Evolutionary conservation across 1,284 basidiomycete genomes (phyloP).

Genomic region (Peniophora sp.): DNA sequence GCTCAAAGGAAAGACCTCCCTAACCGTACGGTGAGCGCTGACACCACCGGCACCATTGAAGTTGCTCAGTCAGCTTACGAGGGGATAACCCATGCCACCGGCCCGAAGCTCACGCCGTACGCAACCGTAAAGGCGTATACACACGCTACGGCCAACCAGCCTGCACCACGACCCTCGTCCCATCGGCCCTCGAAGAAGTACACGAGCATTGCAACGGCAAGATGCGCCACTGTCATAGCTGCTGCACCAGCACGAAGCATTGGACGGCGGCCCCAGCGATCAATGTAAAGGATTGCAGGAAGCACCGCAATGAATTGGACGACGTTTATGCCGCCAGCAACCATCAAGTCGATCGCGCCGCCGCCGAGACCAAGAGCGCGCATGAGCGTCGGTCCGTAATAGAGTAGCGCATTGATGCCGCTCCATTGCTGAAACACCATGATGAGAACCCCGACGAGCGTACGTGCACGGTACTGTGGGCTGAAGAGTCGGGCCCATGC

Average conservation of each 20-base stretch:
- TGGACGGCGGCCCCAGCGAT: slow-evolving; percentile 66
- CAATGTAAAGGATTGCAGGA: slow-evolving; percentile 66
- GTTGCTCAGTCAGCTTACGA: too few relatives aligned
- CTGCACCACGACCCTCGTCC: slow-evolving; percentile 45
- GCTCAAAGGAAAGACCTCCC: slow-evolving; percentile 82
- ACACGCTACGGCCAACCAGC: slow-evolving; percentile 62
- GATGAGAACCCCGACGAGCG: slow-evolving; percentile 59
- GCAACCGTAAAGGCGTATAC: slow-evolving; percentile 76
- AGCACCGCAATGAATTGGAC: slow-evolving; percentile 70
- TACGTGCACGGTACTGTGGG: slow-evolving; percentile 45
- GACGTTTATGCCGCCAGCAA: slow-evolving; percentile 74
- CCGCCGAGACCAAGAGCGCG: slow-evolving; percentile 51
- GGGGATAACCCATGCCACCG: slow-evolving; percentile 79
- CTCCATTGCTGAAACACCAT: slow-evolving; percentile 85
- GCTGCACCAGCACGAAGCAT: slow-evolving; percentile 61
- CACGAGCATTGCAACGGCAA: slow-evolving; percentile 63
- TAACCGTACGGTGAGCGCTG: slow-evolving; percentile 12
- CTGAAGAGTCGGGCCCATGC: slow-evolving; percentile 52
- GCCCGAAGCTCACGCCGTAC: slow-evolving; percentile 80
- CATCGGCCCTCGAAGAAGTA: slow-evolving; percentile 43
- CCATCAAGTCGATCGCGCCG: slow-evolving; percentile 48
- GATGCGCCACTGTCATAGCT: slow-evolving; percentile 67
- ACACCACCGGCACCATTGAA: too few relatives aligned
- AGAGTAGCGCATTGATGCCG: slow-evolving; percentile 74
- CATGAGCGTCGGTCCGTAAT: slow-evolving; percentile 74